Percentiles rank a stretch among this genome's conserved stretches.
phyloP scores from a whole-genome alignment of 495 filamentous ascomycete genomes.

The Penicilliopsis zonata region DNA sequence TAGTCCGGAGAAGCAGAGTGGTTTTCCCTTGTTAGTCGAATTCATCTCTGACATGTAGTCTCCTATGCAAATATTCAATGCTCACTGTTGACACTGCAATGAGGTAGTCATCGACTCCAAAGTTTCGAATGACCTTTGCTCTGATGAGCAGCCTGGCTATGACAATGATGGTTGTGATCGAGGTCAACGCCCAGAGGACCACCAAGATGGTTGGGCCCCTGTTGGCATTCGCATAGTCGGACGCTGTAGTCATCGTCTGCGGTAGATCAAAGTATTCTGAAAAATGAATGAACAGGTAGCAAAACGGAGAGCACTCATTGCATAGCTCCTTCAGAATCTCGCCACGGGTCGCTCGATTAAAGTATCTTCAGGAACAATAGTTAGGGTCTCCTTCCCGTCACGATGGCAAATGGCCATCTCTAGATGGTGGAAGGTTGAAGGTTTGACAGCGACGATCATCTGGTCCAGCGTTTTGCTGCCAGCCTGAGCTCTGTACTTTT shows the following conservation, averaged over 20 bases:
- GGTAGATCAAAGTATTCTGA: no score
- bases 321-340: no score
- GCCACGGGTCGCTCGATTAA: no score
- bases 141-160: constrained; percentile 36
- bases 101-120: constrained; percentile 40
- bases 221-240: constrained; percentile 1
- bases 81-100: constrained; percentile 31
- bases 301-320: no score
- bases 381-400: no score
- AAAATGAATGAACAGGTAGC: no score
- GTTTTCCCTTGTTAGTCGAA: background rate
- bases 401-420: no score
- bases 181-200: constrained; percentile 26
- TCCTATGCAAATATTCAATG: background rate
- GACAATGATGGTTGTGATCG: constrained; percentile 19
- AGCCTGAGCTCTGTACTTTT: no score
- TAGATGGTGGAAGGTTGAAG: no score
- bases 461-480: no score
- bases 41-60: background rate
- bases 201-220: constrained; percentile 30
- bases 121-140: constrained; percentile 23
- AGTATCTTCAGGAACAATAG: no score
- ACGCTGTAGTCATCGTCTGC: background rate
- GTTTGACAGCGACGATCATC: no score
- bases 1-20: constrained; percentile 1